Evolutionary conservation across 2,329 filamentous ascomycete genomes (phyloP).

Genomic region (Thielaviopsis populi): DNA sequence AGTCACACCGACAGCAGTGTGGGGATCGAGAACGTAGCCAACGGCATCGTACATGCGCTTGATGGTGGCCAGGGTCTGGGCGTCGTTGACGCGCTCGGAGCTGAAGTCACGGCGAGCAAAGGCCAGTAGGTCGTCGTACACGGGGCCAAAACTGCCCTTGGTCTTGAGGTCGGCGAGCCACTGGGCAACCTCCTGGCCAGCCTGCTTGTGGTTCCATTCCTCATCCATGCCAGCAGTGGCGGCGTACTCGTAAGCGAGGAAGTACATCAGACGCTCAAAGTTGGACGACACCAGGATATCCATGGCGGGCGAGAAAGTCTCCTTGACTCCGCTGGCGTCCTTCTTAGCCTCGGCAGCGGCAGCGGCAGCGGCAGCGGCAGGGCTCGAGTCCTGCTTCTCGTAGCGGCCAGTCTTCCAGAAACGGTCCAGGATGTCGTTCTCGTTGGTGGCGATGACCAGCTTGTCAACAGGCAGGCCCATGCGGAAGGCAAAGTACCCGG

Average conservation of each 20-base stretch:
- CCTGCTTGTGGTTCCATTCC: constrained; percentile 50
- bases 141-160: constrained; percentile 63
- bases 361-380: constrained; percentile 34
- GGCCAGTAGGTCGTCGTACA: constrained; percentile 57
- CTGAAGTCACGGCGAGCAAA: constrained; percentile 62
- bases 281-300: constrained; percentile 94
- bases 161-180: constrained; percentile 72
- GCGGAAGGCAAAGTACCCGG: constrained; percentile 78
- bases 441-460: constrained; percentile 85
- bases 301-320: constrained; percentile 91
- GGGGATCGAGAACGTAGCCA: constrained; percentile 80
- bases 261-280: constrained; percentile 93
- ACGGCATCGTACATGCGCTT: constrained; percentile 39
- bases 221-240: constrained; percentile 44
- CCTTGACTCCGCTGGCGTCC: constrained; percentile 62
- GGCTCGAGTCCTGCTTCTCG: constrained; percentile 53
- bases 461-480: constrained; percentile 85
- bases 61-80: constrained; percentile 52
- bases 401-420: constrained; percentile 88
- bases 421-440: constrained; percentile 90
- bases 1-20: constrained; percentile 74
- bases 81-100: constrained; percentile 56
- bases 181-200: constrained; percentile 56
- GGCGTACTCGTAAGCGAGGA: constrained; percentile 62
- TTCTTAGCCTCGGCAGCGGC: constrained; percentile 42